Evolutionary conservation across 106 monocot genomes (phyloP), one percentile per base, ranked within the genome.

Genomic region (Alisma plantagoaquatica): DNA sequence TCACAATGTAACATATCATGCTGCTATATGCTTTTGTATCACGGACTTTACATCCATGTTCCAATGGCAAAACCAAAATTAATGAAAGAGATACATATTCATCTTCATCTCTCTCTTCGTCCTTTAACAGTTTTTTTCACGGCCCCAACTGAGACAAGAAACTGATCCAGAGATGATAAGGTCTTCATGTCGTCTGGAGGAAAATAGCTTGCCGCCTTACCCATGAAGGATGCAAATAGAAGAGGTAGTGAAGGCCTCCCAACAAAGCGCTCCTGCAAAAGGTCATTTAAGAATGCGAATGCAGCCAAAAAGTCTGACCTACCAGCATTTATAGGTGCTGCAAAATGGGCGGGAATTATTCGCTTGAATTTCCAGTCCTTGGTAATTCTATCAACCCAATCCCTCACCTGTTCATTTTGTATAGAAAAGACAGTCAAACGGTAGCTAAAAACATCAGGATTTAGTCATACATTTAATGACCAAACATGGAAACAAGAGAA

Each of bases 141-240:
- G 49, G 62, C 96, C 41, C 96, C 96, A 50, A 89, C 78, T 6
- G 96, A 96, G 45, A 88, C 84, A 47, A 96, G 69, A 61, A 96
- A 96, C 54, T 96, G 24, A 31, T 96, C 96, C 18, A 96, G 78
- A 2, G 89, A 89, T 1, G 96, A 96, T 22, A 96, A 46, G 6
- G 89, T 96, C 70, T 88, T 88, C 94, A 96, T 96, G 57, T 96
- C 94, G 48, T 96, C 94, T 2, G 83, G 84, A 19, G 88, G 94
- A 56, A 84, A 96, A 59, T 84, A 96, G 65, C 81, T 81, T n/a
- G 84, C 68, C 29, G 96, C 84, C 51, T 65, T 77, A 9, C 96
- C 84, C 81, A 84, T 81, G 52, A 96, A 16, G 17, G 84, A 76
- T 27, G 96, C 71, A 25, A 89, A 81, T 26, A 96, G 43, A 45